A percentile compares a stretch with the other conserved stretches of the same genome.
phyloP scores from a whole-genome alignment of 2,329 filamentous ascomycete species.

The Cercospora citrullina region DNA sequence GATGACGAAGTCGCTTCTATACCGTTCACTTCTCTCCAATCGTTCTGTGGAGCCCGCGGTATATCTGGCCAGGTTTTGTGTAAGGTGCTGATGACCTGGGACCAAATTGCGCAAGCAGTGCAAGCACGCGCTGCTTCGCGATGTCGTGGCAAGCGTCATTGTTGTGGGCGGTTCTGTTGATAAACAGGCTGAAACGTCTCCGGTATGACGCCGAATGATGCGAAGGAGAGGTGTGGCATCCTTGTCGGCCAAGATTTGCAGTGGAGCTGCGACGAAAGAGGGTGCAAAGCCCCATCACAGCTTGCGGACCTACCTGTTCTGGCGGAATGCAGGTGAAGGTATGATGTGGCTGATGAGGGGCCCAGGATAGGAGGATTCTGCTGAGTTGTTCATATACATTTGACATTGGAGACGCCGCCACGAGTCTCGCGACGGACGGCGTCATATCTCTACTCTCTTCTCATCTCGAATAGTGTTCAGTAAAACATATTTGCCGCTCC shows the following conservation, averaged over 20 bases:
- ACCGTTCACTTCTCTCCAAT: not conserved
- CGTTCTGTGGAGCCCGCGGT: not conserved
- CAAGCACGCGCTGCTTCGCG: not conserved
- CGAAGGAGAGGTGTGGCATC: not conserved
- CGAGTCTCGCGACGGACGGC: not conserved
- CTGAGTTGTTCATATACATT: not conserved
- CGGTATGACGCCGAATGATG: not conserved
- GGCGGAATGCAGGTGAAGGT: not conserved
- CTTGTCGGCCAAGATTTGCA: not conserved
- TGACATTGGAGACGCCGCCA: slow-evolving; percentile 1
- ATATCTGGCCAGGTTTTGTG: slow-evolving; percentile 4
- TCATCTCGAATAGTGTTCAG: not conserved
- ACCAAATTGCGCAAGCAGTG: slow-evolving; percentile 1
- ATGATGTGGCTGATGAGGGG: slow-evolving; percentile 5
- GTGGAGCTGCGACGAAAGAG: not conserved
- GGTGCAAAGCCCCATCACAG: not conserved
- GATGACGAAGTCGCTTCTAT: not conserved
- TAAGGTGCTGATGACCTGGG: not conserved
- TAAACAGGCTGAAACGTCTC: slow-evolving; percentile 5
- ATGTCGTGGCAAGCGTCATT: slow-evolving; percentile 8
- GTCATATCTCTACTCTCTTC: not conserved
- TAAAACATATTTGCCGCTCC: slow-evolving; percentile 14
- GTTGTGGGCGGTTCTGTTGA: slow-evolving; percentile 5
- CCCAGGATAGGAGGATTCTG: not conserved
- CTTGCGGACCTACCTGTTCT: not conserved